Evolutionary conservation across 2,329 filamentous ascomycete species (phyloP).

Genomic region (Trichoderma endophyticum): DNA sequence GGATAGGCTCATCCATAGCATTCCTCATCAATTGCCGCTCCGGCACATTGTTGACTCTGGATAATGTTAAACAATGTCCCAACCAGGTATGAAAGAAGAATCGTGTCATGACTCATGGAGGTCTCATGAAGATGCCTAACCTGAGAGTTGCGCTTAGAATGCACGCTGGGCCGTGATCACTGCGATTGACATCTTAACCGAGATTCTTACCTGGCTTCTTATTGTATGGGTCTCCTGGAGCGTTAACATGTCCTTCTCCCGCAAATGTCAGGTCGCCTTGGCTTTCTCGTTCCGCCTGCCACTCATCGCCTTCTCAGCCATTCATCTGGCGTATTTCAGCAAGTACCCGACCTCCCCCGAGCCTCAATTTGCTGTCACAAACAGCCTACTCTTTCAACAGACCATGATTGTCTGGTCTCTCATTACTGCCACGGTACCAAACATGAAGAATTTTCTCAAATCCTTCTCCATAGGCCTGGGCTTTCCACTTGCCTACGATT

Average conservation of each 20-base stretch:
- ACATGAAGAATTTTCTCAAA: constrained; percentile 2
- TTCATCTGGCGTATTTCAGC: not conserved
- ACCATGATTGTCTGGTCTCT: not conserved
- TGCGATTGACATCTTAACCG: not conserved
- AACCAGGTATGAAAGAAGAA: not conserved
- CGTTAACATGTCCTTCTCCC: not conserved
- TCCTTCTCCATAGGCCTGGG: not conserved
- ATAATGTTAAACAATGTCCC: not conserved
- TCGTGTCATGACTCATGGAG: not conserved
- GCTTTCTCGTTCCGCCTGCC: not conserved
- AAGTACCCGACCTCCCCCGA: not conserved
- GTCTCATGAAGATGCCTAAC: not conserved
- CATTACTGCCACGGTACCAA: not conserved
- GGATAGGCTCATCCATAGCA: not conserved
- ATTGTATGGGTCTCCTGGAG: not conserved
- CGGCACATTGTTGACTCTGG: not conserved
- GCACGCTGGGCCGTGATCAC: not conserved
- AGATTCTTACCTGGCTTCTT: not conserved
- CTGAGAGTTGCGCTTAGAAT: not conserved
- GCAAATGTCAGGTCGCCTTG: not conserved
- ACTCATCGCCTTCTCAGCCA: not conserved
- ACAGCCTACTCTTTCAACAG: not conserved
- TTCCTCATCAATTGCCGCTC: not conserved
- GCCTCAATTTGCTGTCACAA: not conserved
- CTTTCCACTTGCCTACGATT: not conserved